Evolutionary conservation across 2,329 filamentous ascomycete species (phyloP).

Genomic region (Ophiocordyceps camponoti-rufipedis): DNA sequence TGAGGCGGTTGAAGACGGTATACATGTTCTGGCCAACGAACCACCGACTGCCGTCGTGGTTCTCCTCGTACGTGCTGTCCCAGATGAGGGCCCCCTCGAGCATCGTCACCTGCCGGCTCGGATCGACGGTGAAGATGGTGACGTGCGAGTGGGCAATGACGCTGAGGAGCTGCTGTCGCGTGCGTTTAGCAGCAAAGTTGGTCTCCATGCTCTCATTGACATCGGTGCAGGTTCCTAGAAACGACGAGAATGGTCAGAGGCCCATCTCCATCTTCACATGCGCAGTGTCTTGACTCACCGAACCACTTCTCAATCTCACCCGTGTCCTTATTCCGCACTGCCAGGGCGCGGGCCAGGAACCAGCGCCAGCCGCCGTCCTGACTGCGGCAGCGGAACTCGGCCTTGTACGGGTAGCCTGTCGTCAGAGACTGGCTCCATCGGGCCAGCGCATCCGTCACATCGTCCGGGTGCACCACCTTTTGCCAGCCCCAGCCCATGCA

Average conservation of each 20-base stretch:
- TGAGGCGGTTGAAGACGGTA: conserved; percentile 39
- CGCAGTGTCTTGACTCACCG: conserved; percentile 57
- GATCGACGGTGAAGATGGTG: conserved; percentile 57
- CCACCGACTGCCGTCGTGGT: conserved; percentile 23
- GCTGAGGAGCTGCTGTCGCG: conserved; percentile 50
- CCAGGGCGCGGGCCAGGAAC: conserved; percentile 66
- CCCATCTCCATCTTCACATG: no score
- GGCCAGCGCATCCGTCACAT: conserved; percentile 34
- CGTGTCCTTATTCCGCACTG: conserved; percentile 70
- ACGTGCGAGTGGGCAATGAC: conserved; percentile 61
- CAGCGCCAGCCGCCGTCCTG: conserved; percentile 74
- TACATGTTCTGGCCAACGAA: conserved; percentile 45
- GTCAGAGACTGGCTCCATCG: conserved; percentile 43
- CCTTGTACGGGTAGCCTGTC: conserved; percentile 51
- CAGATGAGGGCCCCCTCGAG: conserved; percentile 50
- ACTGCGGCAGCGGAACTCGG: conserved; percentile 52
- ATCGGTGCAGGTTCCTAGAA: conserved; percentile 49
- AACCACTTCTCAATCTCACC: conserved; percentile 81
- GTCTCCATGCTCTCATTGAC: conserved; percentile 58
- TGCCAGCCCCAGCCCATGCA: conserved; percentile 46
- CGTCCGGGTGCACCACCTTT: conserved; percentile 50
- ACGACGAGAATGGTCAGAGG: not conserved
- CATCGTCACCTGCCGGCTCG: conserved; percentile 41
- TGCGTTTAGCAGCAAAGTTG: conserved; percentile 45
- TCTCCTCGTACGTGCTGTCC: conserved; percentile 22